phyloP scores from a whole-genome alignment of 768 basidiomycete species.

The Tricholoma hemisulphureum region DNA sequence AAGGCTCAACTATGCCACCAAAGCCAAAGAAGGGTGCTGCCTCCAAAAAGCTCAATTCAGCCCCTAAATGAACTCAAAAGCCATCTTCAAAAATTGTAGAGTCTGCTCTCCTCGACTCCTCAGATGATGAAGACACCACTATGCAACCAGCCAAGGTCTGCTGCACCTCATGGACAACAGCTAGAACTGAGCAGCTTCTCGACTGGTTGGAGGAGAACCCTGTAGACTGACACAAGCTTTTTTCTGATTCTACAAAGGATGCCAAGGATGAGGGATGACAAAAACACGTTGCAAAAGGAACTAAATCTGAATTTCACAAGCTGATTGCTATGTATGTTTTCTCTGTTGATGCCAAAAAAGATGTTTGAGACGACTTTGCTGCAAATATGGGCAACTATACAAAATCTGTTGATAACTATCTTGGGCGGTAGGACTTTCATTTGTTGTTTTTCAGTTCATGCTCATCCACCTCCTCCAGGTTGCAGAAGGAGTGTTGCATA shows the following conservation, averaged over 20 bases:
- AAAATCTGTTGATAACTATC: not conserved
- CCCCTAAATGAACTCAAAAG: not conserved
- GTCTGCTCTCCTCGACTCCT: not conserved
- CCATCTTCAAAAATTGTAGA: not conserved
- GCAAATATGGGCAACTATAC: not conserved
- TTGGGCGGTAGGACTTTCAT: not conserved
- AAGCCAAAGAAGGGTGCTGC: not conserved
- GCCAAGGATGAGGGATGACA: not conserved
- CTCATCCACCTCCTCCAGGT: not conserved
- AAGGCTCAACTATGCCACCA: not conserved
- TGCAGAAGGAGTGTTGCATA: not conserved
- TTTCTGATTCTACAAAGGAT: not conserved
- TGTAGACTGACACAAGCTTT: not conserved
- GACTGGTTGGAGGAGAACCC: too few species aligned
- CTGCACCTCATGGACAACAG: not conserved
- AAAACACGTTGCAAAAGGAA: too few species aligned
- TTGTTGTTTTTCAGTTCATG: not conserved
- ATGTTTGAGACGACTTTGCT: not conserved
- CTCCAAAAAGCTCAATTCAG: not conserved
- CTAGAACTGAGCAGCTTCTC: not conserved
- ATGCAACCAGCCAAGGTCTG: not conserved
- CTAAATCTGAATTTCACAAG: not conserved
- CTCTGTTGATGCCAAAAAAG: not conserved
- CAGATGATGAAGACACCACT: not conserved
- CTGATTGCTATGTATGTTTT: not conserved